phyloP scores from a whole-genome alignment of 1,284 basidiomycete species.

The Papiliotrema terrestris region DNA sequence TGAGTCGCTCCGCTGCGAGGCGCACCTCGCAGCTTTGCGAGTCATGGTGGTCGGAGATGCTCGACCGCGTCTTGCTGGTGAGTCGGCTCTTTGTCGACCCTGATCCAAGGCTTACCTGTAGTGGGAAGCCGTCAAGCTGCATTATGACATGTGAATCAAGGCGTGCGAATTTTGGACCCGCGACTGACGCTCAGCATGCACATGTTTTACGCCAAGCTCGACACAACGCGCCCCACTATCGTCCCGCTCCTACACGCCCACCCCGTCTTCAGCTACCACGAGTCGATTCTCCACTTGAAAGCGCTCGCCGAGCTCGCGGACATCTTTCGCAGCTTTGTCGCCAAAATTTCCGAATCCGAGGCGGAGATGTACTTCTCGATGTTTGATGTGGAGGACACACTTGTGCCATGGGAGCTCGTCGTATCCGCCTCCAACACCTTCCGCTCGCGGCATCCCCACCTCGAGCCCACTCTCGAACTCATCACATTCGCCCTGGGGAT shows the following conservation, averaged over 20 bases:
- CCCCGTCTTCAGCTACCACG: conserved; percentile 1
- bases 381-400: background rate
- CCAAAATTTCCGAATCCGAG: background rate
- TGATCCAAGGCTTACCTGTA: background rate
- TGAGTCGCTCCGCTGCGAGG: conserved; percentile 1
- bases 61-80: conserved; percentile 17
- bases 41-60: background rate
- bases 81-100: background rate
- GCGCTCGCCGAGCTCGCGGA: background rate
- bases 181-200: background rate
- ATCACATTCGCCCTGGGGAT: background rate
- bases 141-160: conserved; percentile 9
- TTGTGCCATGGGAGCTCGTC: background rate
- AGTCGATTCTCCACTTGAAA: background rate
- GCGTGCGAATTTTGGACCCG: background rate
- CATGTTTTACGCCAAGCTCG: background rate
- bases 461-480: background rate
- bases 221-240: background rate
- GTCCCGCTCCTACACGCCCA: background rate
- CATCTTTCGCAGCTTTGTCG: background rate
- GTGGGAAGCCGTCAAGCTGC: conserved; percentile 12
- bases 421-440: background rate
- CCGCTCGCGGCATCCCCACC: background rate
- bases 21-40: background rate
- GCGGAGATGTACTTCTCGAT: background rate